A percentile compares a stretch with the other conserved stretches of the same genome.
Conservation (phyloP, 495 filamentous ascomycete species). For the Penicillium verhagenii region DNA sequence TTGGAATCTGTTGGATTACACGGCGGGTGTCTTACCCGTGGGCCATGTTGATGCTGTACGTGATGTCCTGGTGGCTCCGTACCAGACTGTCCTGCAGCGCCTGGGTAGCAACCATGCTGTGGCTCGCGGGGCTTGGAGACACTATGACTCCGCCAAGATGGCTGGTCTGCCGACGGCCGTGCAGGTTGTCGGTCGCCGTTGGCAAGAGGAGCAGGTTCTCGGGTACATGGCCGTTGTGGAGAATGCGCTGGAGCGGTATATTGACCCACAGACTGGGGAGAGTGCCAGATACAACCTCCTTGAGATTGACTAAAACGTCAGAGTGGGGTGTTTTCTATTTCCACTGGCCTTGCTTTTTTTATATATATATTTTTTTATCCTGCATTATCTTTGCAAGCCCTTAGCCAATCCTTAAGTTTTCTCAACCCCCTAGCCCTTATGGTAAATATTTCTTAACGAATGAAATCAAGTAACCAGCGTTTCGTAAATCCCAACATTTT, state of each 20-base stretch:
- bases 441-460: no score
- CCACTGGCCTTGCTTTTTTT: no score
- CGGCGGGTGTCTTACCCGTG: constrained; percentile 79
- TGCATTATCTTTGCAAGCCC: not conserved
- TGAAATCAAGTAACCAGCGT: not conserved
- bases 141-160: constrained; percentile 84
- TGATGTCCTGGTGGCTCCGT: constrained; percentile 60
- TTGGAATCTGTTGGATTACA: constrained; percentile 93
- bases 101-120: constrained; percentile 65
- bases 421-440: no score
- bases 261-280: constrained; percentile 35
- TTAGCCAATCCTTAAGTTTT: not conserved
- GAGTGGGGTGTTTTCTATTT: no score
- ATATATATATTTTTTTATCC: not conserved
- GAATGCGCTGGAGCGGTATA: constrained; percentile 60
- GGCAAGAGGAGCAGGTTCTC: constrained; percentile 92
- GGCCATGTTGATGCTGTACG: constrained; percentile 72
- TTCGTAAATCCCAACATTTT: not conserved
- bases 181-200: constrained; percentile 78
- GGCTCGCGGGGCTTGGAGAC: constrained; percentile 78
- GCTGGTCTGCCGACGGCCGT: constrained; percentile 83
- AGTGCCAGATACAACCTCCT: constrained; percentile 63
- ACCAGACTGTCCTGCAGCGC: constrained; percentile 47
- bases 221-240: constrained; percentile 80
- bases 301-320: constrained; percentile 54